phyloP scores from a whole-genome alignment of 78 protist genomes.

The Speleostelium caveatum region DNA sequence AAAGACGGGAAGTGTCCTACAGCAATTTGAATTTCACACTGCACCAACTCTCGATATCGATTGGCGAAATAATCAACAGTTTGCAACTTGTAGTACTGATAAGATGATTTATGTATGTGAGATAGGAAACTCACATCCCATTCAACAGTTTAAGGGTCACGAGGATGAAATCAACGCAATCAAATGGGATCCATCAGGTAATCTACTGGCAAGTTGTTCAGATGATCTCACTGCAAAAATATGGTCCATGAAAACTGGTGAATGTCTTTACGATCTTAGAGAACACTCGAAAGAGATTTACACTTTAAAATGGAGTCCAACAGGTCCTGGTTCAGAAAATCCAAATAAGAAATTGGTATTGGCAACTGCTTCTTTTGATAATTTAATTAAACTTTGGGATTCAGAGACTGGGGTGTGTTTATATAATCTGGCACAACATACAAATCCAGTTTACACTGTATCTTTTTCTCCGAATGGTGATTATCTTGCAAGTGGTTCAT shows the following conservation, averaged over 20 bases:
- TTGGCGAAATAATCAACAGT: slow-evolving; percentile 88
- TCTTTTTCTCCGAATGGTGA: slow-evolving; percentile 90
- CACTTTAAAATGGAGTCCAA: slow-evolving; percentile 88
- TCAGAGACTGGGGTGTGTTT: slow-evolving; percentile 65
- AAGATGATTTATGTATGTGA: slow-evolving; percentile 85
- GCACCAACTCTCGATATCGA: slow-evolving; percentile 97
- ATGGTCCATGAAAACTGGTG: slow-evolving; percentile 76
- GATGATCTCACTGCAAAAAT: slow-evolving; percentile 95
- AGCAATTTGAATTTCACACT: slow-evolving; percentile 86
- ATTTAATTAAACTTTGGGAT: slow-evolving; percentile 89
- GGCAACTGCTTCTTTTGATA: slow-evolving; percentile 90
- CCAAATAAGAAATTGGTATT: slow-evolving; percentile 71
- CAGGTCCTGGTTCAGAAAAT: slow-evolving; percentile 77
- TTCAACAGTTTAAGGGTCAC: slow-evolving; percentile 86
- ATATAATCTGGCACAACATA: slow-evolving; percentile 65
- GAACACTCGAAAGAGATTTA: slow-evolving; percentile 91
- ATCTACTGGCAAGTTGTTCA: slow-evolving; percentile 95
- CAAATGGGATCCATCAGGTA: slow-evolving; percentile 94
- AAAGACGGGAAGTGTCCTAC: slow-evolving; percentile 80
- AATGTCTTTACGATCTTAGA: slow-evolving; percentile 39
- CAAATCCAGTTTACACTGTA: slow-evolving; percentile 90
- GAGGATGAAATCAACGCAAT: slow-evolving; percentile 94
- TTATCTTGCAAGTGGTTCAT: slow-evolving; percentile 91
- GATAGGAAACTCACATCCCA: slow-evolving; percentile 84
- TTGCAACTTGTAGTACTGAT: slow-evolving; percentile 90